Evolutionary conservation across 306 rosid species (phyloP), one percentile per base, ranked within the genome.

Genomic region (Abrus pulchellus): DNA sequence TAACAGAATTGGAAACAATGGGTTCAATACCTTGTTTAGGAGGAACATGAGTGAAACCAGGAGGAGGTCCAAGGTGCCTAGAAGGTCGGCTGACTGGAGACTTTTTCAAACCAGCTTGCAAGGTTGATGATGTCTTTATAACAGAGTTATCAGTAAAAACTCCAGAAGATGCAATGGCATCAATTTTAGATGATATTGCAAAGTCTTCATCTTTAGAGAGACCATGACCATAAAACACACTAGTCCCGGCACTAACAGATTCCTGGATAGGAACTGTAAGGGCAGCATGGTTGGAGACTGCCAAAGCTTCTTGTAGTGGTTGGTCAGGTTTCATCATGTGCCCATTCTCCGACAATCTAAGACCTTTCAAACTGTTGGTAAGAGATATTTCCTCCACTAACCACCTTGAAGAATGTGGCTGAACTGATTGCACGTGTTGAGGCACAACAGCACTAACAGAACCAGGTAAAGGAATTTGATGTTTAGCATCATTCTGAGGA

Each of bases 21-120:
- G 90, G 52, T 77, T 88, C 97, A 67, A 85, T 80, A 8, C 71
- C 87, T 60, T 80, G 94, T 65, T 88, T 95, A 44, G 85, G 71
- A 85, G 90, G 90, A 85, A 87, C 82, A 10, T 55, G 79, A 84
- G 88, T 87, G 89, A 95, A 95, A 53, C 99, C 99, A 9, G 99
- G 99, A 44, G 99, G 99, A 32, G 99, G 99, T 48, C 97, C 98
- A 85, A 82, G 89, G 80, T 89, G 97, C 88, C 99, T 90, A 65
- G 87, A 79, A 73, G 99, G 99, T 45, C 99, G 90, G 85, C 92
- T 84, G 68, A 93, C 92, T 65, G 94, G 92, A 79, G 73, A 83
- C 84, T 75, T 91, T 68, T 84, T 87, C 72, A 75, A 30, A 63
- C 92, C 90, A 49, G 83, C 75, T 41, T 86, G 90, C 77, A 57